Base-by-base conservation (phyloP, 176 grass and related monocot genomes). In the Neostapfia colusana region DNA sequence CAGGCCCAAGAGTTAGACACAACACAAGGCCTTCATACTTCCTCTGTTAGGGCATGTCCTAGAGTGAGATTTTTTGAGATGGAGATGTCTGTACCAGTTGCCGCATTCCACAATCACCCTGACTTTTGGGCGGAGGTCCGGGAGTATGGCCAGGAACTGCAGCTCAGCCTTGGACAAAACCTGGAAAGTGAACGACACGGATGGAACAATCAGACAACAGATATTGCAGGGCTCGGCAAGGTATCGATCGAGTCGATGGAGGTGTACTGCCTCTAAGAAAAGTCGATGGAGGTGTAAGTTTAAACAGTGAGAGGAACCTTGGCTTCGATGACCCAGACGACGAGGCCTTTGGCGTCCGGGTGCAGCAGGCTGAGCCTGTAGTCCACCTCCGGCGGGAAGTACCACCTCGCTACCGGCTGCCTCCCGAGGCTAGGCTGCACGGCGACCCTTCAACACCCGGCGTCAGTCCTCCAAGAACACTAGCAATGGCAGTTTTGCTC, bases 381-480 rank as follows among this genome's bases (percentile, higher is more conserved):
- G 73, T 97, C 91, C 72, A 97, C 91, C 87, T 97, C 91, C 43
- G 91, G 94, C 43, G 91, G 94, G 81, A 91, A 97, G 80, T 97
- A 91, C 91, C 94, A 93, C 75, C 94, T 85, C 69, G 94, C 88
- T 72, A 91, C 82, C 13, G 94, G 94, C 65, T 97, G 94, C 76
- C 91, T 87, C 60, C 94, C 94, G 20, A 97, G 71, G 64, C 88
- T 88, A 57, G 91, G 94, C 94, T 93, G 86, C 84, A 91, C 26
- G 43, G 36, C n/a, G 20, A 38, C 24, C 24, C n/a, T n/a, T n/a
- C n/a, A n/a, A n/a, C n/a, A 31, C 31, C 31, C 31, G 31, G 31
- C 31, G 31, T 31, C 31, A 31, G 31, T 31, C 31, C 31, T 31
- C 31, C 31, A 31, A 31, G 31, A 31, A 31, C 31, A 31, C 31